Base-by-base conservation (phyloP, 208 protist genomes). In the Leishmania gerbilli region DNA sequence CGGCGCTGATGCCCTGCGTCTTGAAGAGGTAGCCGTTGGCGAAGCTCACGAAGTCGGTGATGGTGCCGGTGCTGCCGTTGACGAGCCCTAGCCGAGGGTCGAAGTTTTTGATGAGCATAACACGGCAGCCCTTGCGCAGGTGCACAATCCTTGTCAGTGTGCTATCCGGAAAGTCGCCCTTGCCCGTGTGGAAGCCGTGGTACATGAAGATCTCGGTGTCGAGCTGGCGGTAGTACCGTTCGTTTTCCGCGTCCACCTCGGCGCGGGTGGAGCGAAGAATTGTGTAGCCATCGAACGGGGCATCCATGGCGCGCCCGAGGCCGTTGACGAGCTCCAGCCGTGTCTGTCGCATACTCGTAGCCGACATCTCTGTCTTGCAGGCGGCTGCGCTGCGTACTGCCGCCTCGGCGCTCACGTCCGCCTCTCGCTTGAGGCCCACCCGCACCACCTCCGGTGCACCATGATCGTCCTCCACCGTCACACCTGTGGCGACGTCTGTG, bases 81-180 rank as follows among this genome's bases (percentile, higher is more conserved):
- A 95, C 95, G 19, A 98, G 90, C 9, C 89, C 91, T 21, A 83
- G 13, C 40, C 64, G 81, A 27, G 87, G 64, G 69, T 95, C 90
- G 27, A 96, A 76, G 79, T 98, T 98, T 74, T 95, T 94, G 64
- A 92, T 89, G 19, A 97, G 89, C 94, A 98, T 98, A 49, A 98
- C 95, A 34, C 93, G 90, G 77, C 92, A 95, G 4, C 94, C 93
- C 75, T 89, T 86, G 24, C 94, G 84, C 64, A 98, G 83, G 0
- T 72, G 79, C 77, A 98, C 88, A 6, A 79, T 49, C 40, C 80
- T 34, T 13, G 84, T 76, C 24, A 96, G 71, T 24, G 83, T 80
- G 34, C 84, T 77, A 15, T 80, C 79, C 7, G 88, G 86, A 47
- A 89, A 92, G 42, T 21, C 67, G 40, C 90, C 89, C 31, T 88